Percentiles rank a stretch among this genome's conserved stretches.
phyloP scores from a whole-genome alignment of 768 basidiomycete genomes.

The Russula griseocarnosa region DNA sequence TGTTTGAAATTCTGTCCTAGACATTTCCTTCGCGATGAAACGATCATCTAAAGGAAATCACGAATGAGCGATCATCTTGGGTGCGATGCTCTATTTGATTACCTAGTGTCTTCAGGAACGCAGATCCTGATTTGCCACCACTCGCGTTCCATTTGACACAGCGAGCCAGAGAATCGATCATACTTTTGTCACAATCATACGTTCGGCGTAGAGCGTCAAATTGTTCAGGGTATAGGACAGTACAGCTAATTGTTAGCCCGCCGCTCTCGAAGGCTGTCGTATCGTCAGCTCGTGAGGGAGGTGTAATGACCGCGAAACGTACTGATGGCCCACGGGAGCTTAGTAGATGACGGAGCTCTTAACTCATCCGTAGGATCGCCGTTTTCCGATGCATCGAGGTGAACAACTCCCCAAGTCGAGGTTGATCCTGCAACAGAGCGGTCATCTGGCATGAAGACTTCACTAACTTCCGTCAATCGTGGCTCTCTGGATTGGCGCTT shows the following conservation, averaged over 20 bases:
- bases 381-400: conserved; percentile 63
- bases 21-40: conserved; percentile 97
- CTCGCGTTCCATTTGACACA: conserved; percentile 95
- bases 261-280: conserved; percentile 81
- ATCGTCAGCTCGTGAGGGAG: conserved; percentile 18
- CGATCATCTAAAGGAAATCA: conserved; percentile 71
- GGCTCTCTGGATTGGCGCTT: conserved; percentile 61
- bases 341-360: conserved; percentile 71
- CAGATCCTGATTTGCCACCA: conserved; percentile 96
- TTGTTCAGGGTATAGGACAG: conserved; percentile 92
- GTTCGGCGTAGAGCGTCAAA: conserved; percentile 90
- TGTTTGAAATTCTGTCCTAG: conserved; percentile 83
- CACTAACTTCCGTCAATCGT: conserved; percentile 58
- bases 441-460: conserved; percentile 93
- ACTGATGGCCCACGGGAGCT: conserved; percentile 80
- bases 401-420: conserved; percentile 91
- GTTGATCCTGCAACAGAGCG: conserved; percentile 73
- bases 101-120: conserved; percentile 95
- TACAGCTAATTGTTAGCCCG: conserved; percentile 86
- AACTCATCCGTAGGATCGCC: conserved; percentile 74
- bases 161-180: conserved; percentile 88
- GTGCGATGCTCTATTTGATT: conserved; percentile 8
- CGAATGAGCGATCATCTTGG: conserved; percentile 7
- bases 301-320: conserved; percentile 33
- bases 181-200: conserved; percentile 91